phyloP scores from a whole-genome alignment of 2,329 filamentous ascomycete genomes.

The Talaromyces pinophilus region DNA sequence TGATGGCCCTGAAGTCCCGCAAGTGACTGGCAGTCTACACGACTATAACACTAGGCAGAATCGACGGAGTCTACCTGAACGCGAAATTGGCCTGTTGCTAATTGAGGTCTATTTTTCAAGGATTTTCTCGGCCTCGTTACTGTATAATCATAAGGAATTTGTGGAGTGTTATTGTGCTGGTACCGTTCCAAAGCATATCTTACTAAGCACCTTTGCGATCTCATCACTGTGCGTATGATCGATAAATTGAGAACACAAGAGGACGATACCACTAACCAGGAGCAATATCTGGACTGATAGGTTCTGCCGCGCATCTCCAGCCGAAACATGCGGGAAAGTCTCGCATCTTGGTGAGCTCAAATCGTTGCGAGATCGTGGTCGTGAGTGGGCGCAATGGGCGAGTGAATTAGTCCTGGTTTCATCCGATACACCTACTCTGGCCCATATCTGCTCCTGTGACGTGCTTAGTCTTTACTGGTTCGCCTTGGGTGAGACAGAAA shows the following conservation, averaged over 20 bases:
- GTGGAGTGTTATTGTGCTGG: constrained; percentile 13
- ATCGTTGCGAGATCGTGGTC: constrained; percentile 9
- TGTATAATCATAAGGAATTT: constrained; percentile 12
- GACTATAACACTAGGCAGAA: neutral
- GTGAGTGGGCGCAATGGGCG: constrained; percentile 16
- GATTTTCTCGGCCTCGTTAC: constrained; percentile 12
- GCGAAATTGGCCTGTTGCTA: constrained; percentile 12
- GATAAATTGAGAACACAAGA: neutral
- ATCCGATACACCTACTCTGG: neutral
- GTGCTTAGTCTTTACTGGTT: constrained; percentile 18
- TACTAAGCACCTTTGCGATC: constrained; percentile 16
- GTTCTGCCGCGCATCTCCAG: constrained; percentile 6
- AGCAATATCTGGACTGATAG: neutral
- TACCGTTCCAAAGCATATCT: constrained; percentile 7
- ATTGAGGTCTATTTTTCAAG: constrained; percentile 17
- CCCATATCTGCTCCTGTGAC: constrained; percentile 12
- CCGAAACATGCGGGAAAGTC: constrained; percentile 8
- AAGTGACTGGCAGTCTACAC: neutral
- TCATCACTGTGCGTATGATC: constrained; percentile 16
- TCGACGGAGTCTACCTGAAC: constrained; percentile 10
- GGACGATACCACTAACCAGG: neutral
- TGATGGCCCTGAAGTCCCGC: neutral
- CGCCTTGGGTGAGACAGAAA: constrained; percentile 14
- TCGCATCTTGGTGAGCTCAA: constrained; percentile 12
- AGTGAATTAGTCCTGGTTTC: constrained; percentile 6